phyloP scores from a whole-genome alignment of 2,329 filamentous ascomycete genomes.

The Nemania sp. region DNA sequence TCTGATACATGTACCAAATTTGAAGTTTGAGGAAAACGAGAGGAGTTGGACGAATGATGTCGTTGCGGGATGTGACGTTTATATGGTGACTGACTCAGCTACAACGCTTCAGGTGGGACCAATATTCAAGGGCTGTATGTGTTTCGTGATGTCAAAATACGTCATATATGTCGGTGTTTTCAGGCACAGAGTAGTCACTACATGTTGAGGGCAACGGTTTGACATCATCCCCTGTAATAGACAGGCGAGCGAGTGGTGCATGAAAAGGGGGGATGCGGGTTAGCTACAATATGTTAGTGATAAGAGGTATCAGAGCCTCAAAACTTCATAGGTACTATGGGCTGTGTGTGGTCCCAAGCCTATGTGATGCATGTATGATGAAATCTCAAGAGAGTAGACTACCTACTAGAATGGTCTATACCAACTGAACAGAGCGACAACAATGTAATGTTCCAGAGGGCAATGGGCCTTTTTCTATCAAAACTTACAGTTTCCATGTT shows the following conservation, averaged over 20 bases:
- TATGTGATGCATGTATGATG: conserved; percentile 15
- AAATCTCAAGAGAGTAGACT: background rate
- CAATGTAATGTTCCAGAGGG: too few species aligned
- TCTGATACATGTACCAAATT: background rate
- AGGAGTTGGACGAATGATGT: background rate
- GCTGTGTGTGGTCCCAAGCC: background rate
- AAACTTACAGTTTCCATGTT: too few species aligned
- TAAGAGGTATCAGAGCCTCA: background rate
- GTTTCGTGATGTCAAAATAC: conserved; percentile 25
- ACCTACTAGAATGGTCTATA: too few species aligned
- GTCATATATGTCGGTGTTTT: background rate
- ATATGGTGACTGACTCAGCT: background rate
- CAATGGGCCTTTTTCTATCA: too few species aligned
- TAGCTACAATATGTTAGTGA: background rate
- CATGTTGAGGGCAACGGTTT: background rate
- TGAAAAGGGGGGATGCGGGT: background rate
- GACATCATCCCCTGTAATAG: conserved; percentile 14
- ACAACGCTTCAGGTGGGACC: background rate
- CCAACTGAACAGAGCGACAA: too few species aligned
- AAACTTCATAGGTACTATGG: background rate
- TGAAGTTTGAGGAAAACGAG: background rate
- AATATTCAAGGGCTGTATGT: conserved; percentile 1
- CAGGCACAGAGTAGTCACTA: background rate
- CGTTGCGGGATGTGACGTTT: background rate
- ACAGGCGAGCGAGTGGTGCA: background rate